These are phyloP conservation scores for Papiliotrema fonsecae DNA, from an alignment of 1,284 basidiomycete genomes.

Conservation along the genomic window DNA sequence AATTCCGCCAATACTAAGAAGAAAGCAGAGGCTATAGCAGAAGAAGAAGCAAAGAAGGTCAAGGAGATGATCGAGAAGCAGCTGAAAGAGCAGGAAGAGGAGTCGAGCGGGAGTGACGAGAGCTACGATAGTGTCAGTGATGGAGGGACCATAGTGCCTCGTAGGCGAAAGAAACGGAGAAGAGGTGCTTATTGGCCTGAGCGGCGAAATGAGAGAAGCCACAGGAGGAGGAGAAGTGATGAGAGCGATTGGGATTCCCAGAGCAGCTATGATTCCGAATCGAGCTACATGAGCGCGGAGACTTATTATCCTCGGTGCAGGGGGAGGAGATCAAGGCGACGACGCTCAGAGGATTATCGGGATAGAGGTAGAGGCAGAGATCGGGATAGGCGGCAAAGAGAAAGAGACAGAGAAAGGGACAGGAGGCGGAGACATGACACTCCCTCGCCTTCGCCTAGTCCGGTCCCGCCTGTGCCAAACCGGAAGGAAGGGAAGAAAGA, in stretches of 20 bases:
- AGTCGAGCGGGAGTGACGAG: constrained; percentile 8
- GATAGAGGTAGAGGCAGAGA: constrained; percentile 1
- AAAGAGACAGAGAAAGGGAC: too few species aligned
- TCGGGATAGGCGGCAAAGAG: not conserved
- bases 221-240: not conserved
- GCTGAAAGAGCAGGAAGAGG: not conserved
- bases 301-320: constrained; percentile 6
- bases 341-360: not conserved
- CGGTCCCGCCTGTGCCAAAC: constrained; percentile 1
- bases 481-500: too few species aligned
- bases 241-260: not conserved
- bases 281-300: constrained; percentile 6
- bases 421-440: not conserved
- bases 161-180: constrained; percentile 6
- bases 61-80: constrained; percentile 4
- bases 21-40: constrained; percentile 15
- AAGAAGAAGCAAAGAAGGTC: constrained; percentile 11
- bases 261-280: constrained; percentile 2
- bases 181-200: constrained; percentile 1
- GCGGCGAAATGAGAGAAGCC: not conserved
- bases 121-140: constrained; percentile 18
- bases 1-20: constrained; percentile 8
- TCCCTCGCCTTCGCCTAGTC: not conserved
- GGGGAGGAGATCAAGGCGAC: not conserved
- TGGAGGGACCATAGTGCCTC: constrained; percentile 18